Evolutionary conservation across 176 grass and related monocot genomes (phyloP).

Genomic region (Oryza punctata): DNA sequence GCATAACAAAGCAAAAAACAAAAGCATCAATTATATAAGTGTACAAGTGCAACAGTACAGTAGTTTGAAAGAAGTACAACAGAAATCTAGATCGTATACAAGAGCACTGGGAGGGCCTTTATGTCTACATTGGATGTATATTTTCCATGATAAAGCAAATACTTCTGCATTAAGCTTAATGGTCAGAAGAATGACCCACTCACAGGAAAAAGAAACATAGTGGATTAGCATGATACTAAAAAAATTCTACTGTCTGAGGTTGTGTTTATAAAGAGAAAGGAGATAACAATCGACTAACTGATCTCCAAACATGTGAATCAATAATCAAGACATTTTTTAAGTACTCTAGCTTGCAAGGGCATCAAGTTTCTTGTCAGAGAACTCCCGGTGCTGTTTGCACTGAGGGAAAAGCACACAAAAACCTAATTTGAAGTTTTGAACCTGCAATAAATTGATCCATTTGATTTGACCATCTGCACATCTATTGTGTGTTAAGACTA

Average conservation of each 20-base stretch:
- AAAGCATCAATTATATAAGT: neutral
- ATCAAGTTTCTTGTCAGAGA: conserved; percentile 2
- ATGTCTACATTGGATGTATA: neutral
- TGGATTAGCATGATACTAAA: neutral
- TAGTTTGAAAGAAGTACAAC: conserved; percentile 22
- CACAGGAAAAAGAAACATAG: neutral
- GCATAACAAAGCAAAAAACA: conserved; percentile 22
- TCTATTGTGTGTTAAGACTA: neutral
- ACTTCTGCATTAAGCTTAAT: neutral
- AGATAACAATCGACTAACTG: conserved; percentile 1
- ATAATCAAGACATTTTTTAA: neutral
- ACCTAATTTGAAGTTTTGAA: neutral
- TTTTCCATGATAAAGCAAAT: neutral
- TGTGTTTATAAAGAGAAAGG: neutral
- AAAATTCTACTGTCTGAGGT: neutral
- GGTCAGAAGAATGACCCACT: neutral
- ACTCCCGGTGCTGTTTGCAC: neutral
- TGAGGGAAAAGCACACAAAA: neutral
- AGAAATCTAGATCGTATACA: neutral
- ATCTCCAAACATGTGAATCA: conserved; percentile 2
- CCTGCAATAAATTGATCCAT: neutral
- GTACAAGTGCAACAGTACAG: neutral
- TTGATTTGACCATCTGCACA: neutral
- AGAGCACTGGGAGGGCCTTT: neutral
- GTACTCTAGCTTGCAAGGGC: neutral